Evolutionary conservation across 2,329 filamentous ascomycete species (phyloP), one percentile per base, ranked within the genome.

Genomic region (Diaporthe velutina): DNA sequence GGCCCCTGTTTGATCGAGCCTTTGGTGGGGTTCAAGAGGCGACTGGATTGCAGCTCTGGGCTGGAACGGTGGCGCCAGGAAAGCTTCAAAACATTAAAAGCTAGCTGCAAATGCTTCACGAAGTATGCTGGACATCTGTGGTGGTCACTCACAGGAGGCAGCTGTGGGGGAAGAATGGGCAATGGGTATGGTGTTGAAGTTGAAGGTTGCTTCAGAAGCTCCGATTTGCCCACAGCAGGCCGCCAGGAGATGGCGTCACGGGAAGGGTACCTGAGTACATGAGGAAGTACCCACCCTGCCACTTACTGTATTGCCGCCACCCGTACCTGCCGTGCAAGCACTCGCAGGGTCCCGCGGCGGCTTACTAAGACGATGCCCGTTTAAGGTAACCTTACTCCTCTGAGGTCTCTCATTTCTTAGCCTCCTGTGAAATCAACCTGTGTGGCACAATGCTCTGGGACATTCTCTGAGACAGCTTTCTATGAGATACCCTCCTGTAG

Each of bases 1-100:
- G 64, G 64, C 64, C 64, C 64, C 64, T 68, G 64, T 68, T 54
- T 68, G 64, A 68, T 54, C 48, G 33, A 68, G 64, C 48, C 35
- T 54, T 52, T 68, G 64, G 64, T 54, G 64, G 64, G 64, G 64
- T 68, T 54, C 48, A 19, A 52, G 42, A 67, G 30, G 9, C 61
- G 30, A 50, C 22, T 52, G 64, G 22, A 28, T 12, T 50, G 64
- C 48, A 52, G 48, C 64, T 68, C 22, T 6, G 48, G 17, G 64
- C 10, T 45, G 64, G 48, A n/a, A 30, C n/a, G 33, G 17, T 22
- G 33, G 48, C 33, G 48, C n/a, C 19, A 54, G 17, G 8, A 22
- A n/a, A 54, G 45, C 45, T 30, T 68, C 64, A 68, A 8, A 54
- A 19, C 13, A 40, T 40, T 9, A 33, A 38, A 2, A 28, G 13